Evolutionary conservation across 1,284 basidiomycete species (phyloP).

Genomic region (Boletus smithii): DNA sequence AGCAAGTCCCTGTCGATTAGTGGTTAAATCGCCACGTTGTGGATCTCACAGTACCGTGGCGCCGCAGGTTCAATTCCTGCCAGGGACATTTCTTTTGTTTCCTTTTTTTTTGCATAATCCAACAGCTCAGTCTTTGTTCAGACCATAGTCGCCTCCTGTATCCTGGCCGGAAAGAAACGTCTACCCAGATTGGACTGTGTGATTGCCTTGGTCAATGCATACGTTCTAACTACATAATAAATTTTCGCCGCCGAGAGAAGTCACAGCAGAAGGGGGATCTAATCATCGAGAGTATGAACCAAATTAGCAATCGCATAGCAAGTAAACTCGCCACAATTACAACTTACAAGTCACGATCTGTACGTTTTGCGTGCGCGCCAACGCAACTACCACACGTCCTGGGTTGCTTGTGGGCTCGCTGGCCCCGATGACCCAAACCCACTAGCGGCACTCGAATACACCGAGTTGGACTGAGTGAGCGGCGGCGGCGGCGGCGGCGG

Average conservation of each 20-base stretch:
- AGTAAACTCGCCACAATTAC: background rate
- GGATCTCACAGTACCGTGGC: slow-evolving; percentile 40
- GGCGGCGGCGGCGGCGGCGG: slow-evolving; percentile 11
- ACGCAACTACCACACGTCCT: slow-evolving; percentile 28
- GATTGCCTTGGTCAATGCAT: background rate
- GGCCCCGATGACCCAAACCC: slow-evolving; percentile 25
- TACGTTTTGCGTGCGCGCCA: no score
- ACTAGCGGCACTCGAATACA: slow-evolving; percentile 16
- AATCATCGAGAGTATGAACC: no score
- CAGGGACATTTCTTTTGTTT: slow-evolving; percentile 33
- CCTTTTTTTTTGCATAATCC: no score
- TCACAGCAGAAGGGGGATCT: background rate
- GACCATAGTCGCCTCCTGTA: no score
- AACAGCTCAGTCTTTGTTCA: no score
- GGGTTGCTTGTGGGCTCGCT: slow-evolving; percentile 25
- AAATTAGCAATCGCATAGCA: no score
- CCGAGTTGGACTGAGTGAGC: slow-evolving; percentile 26
- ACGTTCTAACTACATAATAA: background rate
- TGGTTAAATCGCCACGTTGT: slow-evolving; percentile 56
- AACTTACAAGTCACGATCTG: background rate
- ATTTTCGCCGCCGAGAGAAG: background rate
- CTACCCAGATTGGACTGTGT: no score
- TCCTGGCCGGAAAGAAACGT: no score
- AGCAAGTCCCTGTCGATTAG: slow-evolving; percentile 47
- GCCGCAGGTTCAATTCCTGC: slow-evolving; percentile 49